phyloP scores from a whole-genome alignment of 768 basidiomycete genomes.

The Coprinopsis strossmayeri region DNA sequence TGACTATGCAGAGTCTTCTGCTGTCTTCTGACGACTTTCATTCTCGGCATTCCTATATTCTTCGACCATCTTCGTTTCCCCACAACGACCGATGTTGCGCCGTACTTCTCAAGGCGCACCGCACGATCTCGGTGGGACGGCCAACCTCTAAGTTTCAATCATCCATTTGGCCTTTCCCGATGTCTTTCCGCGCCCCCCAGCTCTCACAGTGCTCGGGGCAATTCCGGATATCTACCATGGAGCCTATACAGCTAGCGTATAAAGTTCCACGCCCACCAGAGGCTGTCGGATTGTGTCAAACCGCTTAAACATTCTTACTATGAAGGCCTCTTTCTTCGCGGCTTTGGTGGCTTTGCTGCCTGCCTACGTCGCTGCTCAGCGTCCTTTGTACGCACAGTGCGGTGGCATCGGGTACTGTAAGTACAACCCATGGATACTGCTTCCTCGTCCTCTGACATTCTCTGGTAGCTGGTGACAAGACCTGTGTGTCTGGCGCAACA shows the following conservation, averaged over 20 bases:
- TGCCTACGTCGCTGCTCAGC: constrained; percentile 35
- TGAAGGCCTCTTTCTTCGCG: constrained; percentile 36
- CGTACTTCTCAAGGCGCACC: constrained; percentile 1
- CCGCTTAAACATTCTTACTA: constrained; percentile 17
- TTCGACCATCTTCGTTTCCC: neutral
- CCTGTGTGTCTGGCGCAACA: constrained; percentile 30
- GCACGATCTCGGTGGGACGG: too few species aligned
- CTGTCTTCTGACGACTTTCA: neutral
- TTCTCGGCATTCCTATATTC: neutral
- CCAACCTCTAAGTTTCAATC: too few species aligned
- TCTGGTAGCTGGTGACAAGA: constrained; percentile 29
- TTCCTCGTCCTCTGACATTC: neutral
- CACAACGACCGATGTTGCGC: constrained; percentile 6
- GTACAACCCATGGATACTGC: constrained; percentile 10
- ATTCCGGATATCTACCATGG: constrained; percentile 26
- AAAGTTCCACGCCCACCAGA: neutral
- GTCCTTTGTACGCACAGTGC: constrained; percentile 44
- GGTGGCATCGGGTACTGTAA: constrained; percentile 46
- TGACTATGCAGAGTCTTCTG: too few species aligned
- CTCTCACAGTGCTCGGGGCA: constrained; percentile 22
- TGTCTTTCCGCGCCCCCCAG: constrained; percentile 25
- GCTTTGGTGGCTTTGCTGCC: constrained; percentile 20
- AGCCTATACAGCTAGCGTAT: neutral
- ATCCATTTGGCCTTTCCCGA: too few species aligned
- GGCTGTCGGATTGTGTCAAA: constrained; percentile 1